Percentiles rank a stretch among this genome's conserved stretches.
Evolutionary conservation across 495 filamentous ascomycete genomes (phyloP).

Genomic region (Tuber microsphaerosporum): DNA sequence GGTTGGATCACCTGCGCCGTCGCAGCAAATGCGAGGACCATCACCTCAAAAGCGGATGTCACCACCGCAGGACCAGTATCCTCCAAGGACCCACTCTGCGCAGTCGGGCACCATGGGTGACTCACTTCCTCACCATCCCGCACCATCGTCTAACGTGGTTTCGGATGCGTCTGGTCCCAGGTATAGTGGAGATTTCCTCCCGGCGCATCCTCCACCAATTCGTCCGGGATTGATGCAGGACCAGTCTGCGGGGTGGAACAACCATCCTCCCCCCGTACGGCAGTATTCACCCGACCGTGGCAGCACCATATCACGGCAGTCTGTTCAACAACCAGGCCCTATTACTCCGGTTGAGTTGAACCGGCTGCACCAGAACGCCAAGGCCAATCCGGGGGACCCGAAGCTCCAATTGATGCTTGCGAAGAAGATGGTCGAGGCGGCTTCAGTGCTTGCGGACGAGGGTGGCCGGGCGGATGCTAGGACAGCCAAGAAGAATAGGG

Average conservation of each 20-base stretch:
- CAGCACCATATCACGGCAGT: constrained; percentile 7
- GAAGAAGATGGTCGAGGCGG: constrained; percentile 79
- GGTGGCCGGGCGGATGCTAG: constrained; percentile 65
- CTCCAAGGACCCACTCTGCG: constrained; percentile 12
- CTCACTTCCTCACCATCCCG: constrained; percentile 38
- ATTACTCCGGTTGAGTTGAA: constrained; percentile 76
- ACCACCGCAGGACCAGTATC: constrained; percentile 13
- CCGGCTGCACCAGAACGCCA: constrained; percentile 58
- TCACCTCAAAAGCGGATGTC: constrained; percentile 8
- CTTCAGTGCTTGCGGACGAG: constrained; percentile 64
- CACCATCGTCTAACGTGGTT: constrained; percentile 42
- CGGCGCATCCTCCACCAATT: constrained; percentile 72
- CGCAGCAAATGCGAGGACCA: constrained; percentile 10
- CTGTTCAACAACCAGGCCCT: constrained; percentile 43
- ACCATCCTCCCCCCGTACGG: constrained; percentile 39
- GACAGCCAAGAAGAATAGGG: constrained; percentile 65
- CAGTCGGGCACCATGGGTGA: constrained; percentile 19
- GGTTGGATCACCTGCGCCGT: constrained; percentile 25
- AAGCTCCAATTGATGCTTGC: constrained; percentile 64
- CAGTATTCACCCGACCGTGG: constrained; percentile 38
- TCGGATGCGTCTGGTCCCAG: constrained; percentile 11
- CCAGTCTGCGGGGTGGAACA: constrained; percentile 42
- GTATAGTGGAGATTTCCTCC: constrained; percentile 52
- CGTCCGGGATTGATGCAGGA: constrained; percentile 62
- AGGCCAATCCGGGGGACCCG: constrained; percentile 63